phyloP scores from a whole-genome alignment of 495 filamentous ascomycete genomes.

The Melanomma pulvis-pyrius region DNA sequence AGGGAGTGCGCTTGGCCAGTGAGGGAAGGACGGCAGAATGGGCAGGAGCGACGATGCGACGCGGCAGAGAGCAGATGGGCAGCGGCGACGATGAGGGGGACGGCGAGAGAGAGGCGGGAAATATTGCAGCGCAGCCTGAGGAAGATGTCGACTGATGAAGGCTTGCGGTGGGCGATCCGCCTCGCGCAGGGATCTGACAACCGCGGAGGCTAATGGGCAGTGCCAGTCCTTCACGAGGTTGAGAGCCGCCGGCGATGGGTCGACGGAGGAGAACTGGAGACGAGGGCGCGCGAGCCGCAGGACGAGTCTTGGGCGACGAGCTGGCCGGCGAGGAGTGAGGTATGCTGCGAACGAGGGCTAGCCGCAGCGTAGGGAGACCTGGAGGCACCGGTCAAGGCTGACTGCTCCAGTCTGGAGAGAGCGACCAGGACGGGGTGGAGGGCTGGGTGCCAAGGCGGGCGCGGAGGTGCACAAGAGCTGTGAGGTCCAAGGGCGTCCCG shows the following conservation, averaged over 20 bases:
- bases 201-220: constrained; percentile 32
- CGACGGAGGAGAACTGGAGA: constrained; percentile 4
- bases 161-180: constrained; percentile 20
- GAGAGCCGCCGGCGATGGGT: constrained; percentile 8
- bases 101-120: constrained; percentile 16
- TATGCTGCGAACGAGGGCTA: constrained; percentile 7
- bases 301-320: background rate
- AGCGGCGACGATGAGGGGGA: constrained; percentile 10
- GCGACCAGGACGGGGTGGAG: constrained; percentile 10
- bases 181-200: constrained; percentile 25
- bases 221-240: constrained; percentile 24
- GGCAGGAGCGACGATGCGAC: constrained; percentile 1
- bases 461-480: background rate
- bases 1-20: background rate
- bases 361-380: constrained; percentile 23
- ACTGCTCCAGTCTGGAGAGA: constrained; percentile 10
- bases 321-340: background rate
- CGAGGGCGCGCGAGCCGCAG: constrained; percentile 18
- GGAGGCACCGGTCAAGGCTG: constrained; percentile 40
- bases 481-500: background rate
- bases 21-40: background rate
- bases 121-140: constrained; percentile 20
- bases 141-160: constrained; percentile 29
- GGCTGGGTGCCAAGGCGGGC: constrained; percentile 31
- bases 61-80: constrained; percentile 4